phyloP scores from a whole-genome alignment of 805 yeast species.

The Monosporozyma servazzii region DNA sequence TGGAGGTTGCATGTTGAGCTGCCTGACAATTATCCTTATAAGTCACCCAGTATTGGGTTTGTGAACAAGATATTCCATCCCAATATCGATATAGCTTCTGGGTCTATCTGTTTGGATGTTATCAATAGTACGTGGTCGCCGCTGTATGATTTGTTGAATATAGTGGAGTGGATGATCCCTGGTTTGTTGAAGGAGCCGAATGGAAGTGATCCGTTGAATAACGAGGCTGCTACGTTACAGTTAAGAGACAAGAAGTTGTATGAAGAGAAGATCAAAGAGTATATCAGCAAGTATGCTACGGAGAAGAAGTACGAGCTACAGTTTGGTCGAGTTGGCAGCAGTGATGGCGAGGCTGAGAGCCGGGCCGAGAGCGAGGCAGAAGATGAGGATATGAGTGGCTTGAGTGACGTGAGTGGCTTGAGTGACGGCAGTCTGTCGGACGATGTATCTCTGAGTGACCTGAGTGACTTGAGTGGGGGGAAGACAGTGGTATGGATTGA shows the following conservation, averaged over 20 bases:
- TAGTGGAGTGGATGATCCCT: slow-evolving; percentile 88
- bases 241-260: slow-evolving; percentile 59
- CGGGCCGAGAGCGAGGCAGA: slow-evolving; percentile 26
- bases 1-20: slow-evolving; percentile 91
- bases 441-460: slow-evolving; percentile 13
- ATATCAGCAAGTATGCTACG: slow-evolving; percentile 64
- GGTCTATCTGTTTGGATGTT: slow-evolving; percentile 91
- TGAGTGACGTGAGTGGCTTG: slow-evolving; percentile 10
- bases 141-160: slow-evolving; percentile 84
- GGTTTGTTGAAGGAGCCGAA: slow-evolving; percentile 87
- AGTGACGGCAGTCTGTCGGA: slow-evolving; percentile 4
- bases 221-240: slow-evolving; percentile 78
- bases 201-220: slow-evolving; percentile 87
- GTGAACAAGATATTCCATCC: slow-evolving; percentile 90
- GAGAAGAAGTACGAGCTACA: slow-evolving; percentile 30
- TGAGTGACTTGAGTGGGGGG: slow-evolving; percentile 7
- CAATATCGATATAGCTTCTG: slow-evolving; percentile 82
- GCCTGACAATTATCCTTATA: slow-evolving; percentile 92
- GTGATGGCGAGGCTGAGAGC: slow-evolving; percentile 40
- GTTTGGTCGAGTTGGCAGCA: slow-evolving; percentile 42
- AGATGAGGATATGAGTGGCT: slow-evolving; percentile 25
- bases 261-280: slow-evolving; percentile 57
- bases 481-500: neutral
- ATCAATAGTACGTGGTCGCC: slow-evolving; percentile 98
- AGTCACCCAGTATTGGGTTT: slow-evolving; percentile 92